Evolutionary conservation across 805 yeast genomes (phyloP), one percentile per base, ranked within the genome.

Genomic region (Yarrowia yakushimensis): DNA sequence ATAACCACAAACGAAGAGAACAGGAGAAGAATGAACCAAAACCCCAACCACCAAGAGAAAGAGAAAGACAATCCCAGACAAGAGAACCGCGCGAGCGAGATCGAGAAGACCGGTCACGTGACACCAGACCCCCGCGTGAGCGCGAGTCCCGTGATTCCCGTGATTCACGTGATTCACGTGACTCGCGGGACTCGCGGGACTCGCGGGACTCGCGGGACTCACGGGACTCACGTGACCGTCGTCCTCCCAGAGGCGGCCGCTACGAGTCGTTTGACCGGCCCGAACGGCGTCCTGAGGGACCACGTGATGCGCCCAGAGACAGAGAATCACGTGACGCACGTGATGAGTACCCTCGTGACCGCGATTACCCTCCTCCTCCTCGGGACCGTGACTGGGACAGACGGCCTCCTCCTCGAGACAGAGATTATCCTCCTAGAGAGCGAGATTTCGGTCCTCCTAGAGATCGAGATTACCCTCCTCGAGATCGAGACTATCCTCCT

Each of bases 1-100:
- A 90, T 45, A 72, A 72, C 17, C 61, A 55, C 22, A 55, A 41
- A 25, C n/a, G 61, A 7, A 27, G 61, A 8, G 61, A 36, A 5
- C 34, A 31, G 46, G 45, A 30, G 27, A 28, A 31, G 36, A 45
- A 54, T 15, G 25, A 34, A 12, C 43, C 59, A 2, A 46, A 31
- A 23, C 11, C 8, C 2, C 18, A 34, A 4, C 37, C 34, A 15
- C 34, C 34, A 15, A 31, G 34, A 31, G 34, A 31, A 15, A 31
- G 34, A 31, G 34, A 31, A 31, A 31, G 17, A 28, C 31, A 28
- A 13, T 11, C 37, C 1, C 41, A 22, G 6, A 23, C 18, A 13
- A 36, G 41, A 10, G 41, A 36, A 10, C 15, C 20, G 8, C 18
- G 36, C 7, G 22, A 45, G 22, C 17, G 52, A 27, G 45, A 39